Evolutionary conservation across 1,139 yeast genomes (phyloP).

Genomic region (Ogataea hybrid): DNA sequence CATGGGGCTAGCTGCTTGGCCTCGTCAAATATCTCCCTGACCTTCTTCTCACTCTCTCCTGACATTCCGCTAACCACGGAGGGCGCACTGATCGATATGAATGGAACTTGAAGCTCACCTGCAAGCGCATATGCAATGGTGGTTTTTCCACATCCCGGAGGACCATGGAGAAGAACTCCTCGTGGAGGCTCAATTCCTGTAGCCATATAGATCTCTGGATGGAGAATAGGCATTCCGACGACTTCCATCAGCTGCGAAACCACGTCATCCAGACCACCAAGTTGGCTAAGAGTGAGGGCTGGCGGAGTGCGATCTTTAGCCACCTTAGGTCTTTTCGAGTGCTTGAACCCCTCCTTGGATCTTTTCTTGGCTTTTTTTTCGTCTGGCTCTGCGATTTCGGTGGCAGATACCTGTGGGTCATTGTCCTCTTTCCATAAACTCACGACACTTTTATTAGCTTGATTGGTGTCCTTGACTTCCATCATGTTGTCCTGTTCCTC

Average conservation of each 20-base stretch:
- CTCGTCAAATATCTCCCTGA: slow-evolving; percentile 90
- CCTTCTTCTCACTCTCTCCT: slow-evolving; percentile 95
- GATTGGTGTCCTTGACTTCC: slow-evolving; percentile 59
- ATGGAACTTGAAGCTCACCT: slow-evolving; percentile 91
- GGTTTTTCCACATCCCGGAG: slow-evolving; percentile 99
- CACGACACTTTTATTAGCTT: slow-evolving; percentile 74
- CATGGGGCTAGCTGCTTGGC: slow-evolving; percentile 92
- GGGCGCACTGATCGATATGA: slow-evolving; percentile 89
- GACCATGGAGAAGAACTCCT: slow-evolving; percentile 92
- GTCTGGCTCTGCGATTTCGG: slow-evolving; percentile 13
- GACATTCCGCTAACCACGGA: slow-evolving; percentile 99
- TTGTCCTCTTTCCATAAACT: slow-evolving; percentile 55
- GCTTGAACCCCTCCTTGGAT: slow-evolving; percentile 31
- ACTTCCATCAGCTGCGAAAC: slow-evolving; percentile 84
- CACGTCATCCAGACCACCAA: slow-evolving; percentile 89
- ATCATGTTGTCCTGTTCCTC: slow-evolving; percentile 48
- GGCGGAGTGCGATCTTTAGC: slow-evolving; percentile 70
- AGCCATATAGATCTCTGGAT: slow-evolving; percentile 83
- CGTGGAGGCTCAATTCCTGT: slow-evolving; percentile 98
- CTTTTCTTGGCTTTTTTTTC: slow-evolving; percentile 35
- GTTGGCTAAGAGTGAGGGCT: slow-evolving; percentile 57
- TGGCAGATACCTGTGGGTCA: slow-evolving; percentile 26
- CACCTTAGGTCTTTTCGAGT: slow-evolving; percentile 40
- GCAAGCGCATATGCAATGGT: slow-evolving; percentile 95
- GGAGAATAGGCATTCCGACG: slow-evolving; percentile 86